Conservation (phyloP, 2,329 filamentous ascomycete genomes). For the Capronia americana region DNA sequence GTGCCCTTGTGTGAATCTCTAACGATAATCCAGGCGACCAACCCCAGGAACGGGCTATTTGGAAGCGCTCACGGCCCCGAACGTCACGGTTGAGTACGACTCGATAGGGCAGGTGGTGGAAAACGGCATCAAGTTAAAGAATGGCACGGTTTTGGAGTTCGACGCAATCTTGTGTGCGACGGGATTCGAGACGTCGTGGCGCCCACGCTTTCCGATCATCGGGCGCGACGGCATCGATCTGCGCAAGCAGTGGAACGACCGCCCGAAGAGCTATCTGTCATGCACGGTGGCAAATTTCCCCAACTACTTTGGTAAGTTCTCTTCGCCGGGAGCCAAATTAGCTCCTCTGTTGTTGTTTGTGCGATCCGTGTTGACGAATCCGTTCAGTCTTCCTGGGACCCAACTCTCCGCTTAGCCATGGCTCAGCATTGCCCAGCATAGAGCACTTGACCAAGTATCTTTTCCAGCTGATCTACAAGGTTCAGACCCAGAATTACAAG, state of each 20-base stretch:
- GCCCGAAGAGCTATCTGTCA: slow-evolving; percentile 42
- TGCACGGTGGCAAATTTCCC: slow-evolving; percentile 41
- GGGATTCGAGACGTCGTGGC: slow-evolving; percentile 49
- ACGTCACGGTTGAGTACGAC: background rate
- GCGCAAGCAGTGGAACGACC: slow-evolving; percentile 41
- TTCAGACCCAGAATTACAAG: too few relatives aligned
- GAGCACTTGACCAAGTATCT: too few relatives aligned
- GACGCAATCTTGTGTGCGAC: too few relatives aligned
- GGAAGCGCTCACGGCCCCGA: background rate
- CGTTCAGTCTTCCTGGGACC: too few relatives aligned
- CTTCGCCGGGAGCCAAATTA: too few relatives aligned
- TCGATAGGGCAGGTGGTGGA: background rate
- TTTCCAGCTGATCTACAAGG: too few relatives aligned
- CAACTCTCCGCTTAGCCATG: too few relatives aligned
- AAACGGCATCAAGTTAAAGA: background rate
- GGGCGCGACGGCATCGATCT: slow-evolving; percentile 42
- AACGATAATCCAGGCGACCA: too few relatives aligned
- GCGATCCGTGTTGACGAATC: too few relatives aligned
- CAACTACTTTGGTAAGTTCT: slow-evolving; percentile 42
- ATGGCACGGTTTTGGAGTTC: slow-evolving; percentile 42
- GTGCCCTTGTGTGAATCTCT: too few relatives aligned
- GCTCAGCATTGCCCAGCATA: too few relatives aligned
- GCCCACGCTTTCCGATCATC: slow-evolving; percentile 46
- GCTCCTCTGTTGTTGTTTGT: too few relatives aligned
- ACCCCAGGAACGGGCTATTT: background rate